Conservation (phyloP, 1,284 basidiomycete species). For the Porodaedalea pini region DNA sequence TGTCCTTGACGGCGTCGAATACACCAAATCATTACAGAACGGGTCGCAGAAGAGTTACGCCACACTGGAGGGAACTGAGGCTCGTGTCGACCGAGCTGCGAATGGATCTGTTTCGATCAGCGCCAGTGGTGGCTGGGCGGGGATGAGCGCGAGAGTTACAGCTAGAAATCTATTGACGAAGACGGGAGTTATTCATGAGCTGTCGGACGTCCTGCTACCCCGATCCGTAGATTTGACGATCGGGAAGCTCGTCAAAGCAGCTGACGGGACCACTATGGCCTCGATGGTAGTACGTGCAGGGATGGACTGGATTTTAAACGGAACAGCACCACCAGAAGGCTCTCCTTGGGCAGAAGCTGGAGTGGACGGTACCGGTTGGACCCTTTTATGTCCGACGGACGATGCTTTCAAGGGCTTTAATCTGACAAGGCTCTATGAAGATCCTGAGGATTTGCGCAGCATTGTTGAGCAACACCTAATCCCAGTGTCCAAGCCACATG, state of each 20-base stretch:
- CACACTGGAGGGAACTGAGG: constrained; percentile 71
- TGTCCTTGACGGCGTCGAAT: constrained; percentile 74
- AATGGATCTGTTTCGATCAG: constrained; percentile 52
- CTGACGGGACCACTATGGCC: constrained; percentile 84
- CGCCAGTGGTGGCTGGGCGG: constrained; percentile 73
- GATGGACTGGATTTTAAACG: constrained; percentile 87
- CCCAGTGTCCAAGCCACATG: constrained; percentile 40
- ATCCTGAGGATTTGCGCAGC: constrained; percentile 54
- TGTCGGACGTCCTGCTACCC: constrained; percentile 87
- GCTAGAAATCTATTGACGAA: constrained; percentile 71
- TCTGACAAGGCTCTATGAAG: constrained; percentile 71
- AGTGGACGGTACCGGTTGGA: constrained; percentile 60
- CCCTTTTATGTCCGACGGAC: constrained; percentile 87
- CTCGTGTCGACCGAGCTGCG: constrained; percentile 51
- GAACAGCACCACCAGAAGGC: constrained; percentile 68
- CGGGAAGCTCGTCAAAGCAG: constrained; percentile 86
- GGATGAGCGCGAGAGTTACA: constrained; percentile 56
- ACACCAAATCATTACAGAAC: constrained; percentile 58
- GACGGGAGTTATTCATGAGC: constrained; percentile 89
- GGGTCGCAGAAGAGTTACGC: constrained; percentile 66
- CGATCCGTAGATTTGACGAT: constrained; percentile 83
- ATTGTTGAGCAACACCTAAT: constrained; percentile 92
- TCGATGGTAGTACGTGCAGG: constrained; percentile 81
- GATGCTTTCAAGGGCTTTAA: constrained; percentile 90
- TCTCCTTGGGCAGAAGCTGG: constrained; percentile 54